A percentile compares a stretch with the other conserved stretches of the same genome.
phyloP scores from a whole-genome alignment of 2,329 filamentous ascomycete species.

The Calonectria naviculata region DNA sequence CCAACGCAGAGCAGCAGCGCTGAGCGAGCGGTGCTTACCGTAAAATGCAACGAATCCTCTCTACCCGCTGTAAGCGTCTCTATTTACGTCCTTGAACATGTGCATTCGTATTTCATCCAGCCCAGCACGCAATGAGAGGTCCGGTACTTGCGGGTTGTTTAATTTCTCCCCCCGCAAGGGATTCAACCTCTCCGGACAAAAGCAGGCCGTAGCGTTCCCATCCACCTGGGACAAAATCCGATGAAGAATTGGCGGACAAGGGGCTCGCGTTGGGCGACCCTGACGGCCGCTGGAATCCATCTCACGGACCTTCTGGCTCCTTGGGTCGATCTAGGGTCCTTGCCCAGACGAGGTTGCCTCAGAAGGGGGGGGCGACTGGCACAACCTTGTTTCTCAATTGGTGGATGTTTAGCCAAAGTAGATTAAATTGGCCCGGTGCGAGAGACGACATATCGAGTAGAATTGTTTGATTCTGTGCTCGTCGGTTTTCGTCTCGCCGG shows the following conservation, averaged over 20 bases:
- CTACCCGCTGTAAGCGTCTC: neutral
- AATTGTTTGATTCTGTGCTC: neutral
- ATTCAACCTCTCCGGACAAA: neutral
- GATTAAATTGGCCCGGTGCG: constrained; percentile 11
- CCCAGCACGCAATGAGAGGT: neutral
- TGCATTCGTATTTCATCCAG: neutral
- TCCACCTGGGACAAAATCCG: neutral
- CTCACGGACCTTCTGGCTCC: constrained; percentile 17
- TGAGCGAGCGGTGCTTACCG: neutral
- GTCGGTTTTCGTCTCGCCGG: neutral
- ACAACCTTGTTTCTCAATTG: constrained; percentile 17
- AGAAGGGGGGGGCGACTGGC: neutral
- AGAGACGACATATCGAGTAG: constrained; percentile 2
- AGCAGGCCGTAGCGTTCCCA: neutral
- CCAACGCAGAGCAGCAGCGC: neutral
- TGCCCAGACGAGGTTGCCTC: neutral
- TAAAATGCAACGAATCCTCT: neutral
- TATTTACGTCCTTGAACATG: neutral
- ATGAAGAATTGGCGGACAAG: neutral
- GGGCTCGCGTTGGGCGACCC: neutral
- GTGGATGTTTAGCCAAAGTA: constrained; percentile 3
- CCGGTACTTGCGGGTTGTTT: neutral
- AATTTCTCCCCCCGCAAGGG: neutral
- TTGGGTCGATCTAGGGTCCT: constrained; percentile 24
- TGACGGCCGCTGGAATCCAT: constrained; percentile 13